Conservation (phyloP, 2,329 filamentous ascomycete species). For the Diaporthe ilicicola region DNA sequence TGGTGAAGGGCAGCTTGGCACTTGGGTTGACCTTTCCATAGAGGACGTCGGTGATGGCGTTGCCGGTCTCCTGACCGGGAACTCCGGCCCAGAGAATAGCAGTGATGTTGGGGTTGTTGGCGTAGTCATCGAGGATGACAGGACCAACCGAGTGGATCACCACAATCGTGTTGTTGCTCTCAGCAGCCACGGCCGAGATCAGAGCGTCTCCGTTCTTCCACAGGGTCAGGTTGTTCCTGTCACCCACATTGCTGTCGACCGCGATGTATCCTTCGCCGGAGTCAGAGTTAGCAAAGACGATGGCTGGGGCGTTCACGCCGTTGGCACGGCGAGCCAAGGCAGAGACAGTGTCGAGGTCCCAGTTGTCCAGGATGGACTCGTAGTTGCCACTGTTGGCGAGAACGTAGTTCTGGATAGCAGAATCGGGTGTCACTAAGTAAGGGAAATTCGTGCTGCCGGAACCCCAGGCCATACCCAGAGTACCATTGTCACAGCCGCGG, state of each 20-base stretch:
- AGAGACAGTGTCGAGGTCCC: constrained; percentile 59
- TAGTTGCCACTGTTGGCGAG: constrained; percentile 64
- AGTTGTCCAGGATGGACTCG: constrained; percentile 55
- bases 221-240: constrained; percentile 77
- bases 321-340: constrained; percentile 47
- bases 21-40: constrained; percentile 61
- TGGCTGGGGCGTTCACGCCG: constrained; percentile 73
- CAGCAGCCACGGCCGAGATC: constrained; percentile 73
- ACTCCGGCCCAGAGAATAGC: constrained; percentile 63
- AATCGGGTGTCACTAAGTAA: constrained; percentile 77
- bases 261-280: constrained; percentile 78
- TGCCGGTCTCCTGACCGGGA: constrained; percentile 63
- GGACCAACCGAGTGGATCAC: constrained; percentile 65
- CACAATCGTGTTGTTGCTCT: constrained; percentile 62
- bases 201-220: constrained; percentile 81
- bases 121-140: constrained; percentile 71
- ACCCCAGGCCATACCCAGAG: constrained; percentile 85
- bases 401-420: constrained; percentile 63
- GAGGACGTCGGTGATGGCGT: constrained; percentile 54
- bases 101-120: constrained; percentile 62
- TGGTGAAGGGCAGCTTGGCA: constrained; percentile 84
- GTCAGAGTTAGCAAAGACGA: constrained; percentile 85
- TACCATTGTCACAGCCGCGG: constrained; percentile 83
- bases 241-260: constrained; percentile 72
- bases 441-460: constrained; percentile 85